Evolutionary conservation across 2,329 filamentous ascomycete genomes (phyloP).

Genomic region (Akanthomyces lecanii): DNA sequence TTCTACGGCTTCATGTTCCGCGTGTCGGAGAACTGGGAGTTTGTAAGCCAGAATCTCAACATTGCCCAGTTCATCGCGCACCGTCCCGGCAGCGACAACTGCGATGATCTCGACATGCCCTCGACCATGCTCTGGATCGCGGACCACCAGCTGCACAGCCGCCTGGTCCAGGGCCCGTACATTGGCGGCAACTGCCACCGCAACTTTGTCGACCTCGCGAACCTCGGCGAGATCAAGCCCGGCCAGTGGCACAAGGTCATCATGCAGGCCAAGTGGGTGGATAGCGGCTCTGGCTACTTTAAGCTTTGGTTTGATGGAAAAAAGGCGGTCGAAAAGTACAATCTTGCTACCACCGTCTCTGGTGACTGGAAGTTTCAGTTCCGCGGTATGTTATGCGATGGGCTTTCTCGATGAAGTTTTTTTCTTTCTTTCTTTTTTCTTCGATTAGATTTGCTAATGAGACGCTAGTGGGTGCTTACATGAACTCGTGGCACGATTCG

Average conservation of each 20-base stretch:
- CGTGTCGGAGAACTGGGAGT: slow-evolving; percentile 44
- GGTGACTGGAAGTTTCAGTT: slow-evolving; percentile 43
- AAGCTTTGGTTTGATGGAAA: slow-evolving; percentile 45
- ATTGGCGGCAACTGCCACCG: slow-evolving; percentile 25
- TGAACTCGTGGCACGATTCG: slow-evolving; percentile 46
- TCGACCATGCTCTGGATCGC: slow-evolving; percentile 44
- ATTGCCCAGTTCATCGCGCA: slow-evolving; percentile 49
- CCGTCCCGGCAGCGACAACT: slow-evolving; percentile 39
- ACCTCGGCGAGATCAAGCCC: slow-evolving; percentile 35
- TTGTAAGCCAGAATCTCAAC: slow-evolving; percentile 42
- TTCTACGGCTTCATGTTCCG: slow-evolving; percentile 50
- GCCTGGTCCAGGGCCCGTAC: slow-evolving; percentile 31
- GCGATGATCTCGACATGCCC: slow-evolving; percentile 44
- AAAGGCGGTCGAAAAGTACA: slow-evolving; percentile 38
- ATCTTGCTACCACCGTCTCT: slow-evolving; percentile 41
- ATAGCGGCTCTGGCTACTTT: slow-evolving; percentile 39
- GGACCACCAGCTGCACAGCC: slow-evolving; percentile 39
- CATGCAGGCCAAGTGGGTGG: slow-evolving; percentile 43
- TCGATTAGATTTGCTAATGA: background rate
- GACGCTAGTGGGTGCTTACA: slow-evolving; percentile 40
- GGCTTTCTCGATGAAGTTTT: background rate
- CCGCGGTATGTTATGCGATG: slow-evolving; percentile 22
- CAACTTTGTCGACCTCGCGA: slow-evolving; percentile 21
- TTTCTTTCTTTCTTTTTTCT: background rate
- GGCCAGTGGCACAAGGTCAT: slow-evolving; percentile 45